Evolutionary conservation across 805 yeast genomes (phyloP), one percentile per base, ranked within the genome.

Genomic region (Ogataea trehaloabstinens): DNA sequence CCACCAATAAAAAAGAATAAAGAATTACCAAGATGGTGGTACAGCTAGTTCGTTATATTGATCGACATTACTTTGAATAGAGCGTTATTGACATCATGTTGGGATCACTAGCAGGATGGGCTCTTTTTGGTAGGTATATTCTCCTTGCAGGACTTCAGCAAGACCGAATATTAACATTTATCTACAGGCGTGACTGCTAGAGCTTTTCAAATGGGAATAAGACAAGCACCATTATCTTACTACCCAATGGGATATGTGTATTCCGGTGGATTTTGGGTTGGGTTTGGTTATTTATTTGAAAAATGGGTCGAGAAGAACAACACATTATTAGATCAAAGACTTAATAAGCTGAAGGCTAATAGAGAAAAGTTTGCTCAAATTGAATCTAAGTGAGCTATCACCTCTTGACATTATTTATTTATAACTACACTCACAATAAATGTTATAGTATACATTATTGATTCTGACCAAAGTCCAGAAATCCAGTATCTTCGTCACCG

Each of bases 241-340:
- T 57, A 61, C 37, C 72, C 70, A 33, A 37, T 60, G 42, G 75
- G 72, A 13, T 70, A 66, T 42, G 60, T 63, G 4, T 63, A 60
- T 40, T 69, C 74, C 13, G 74, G 68, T n/a, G 71, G 63, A 5
- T 55, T 66, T 41, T 69, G 74, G 68, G 61, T 66, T 4, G 71
- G 63, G 2, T 37, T 69, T 22, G 76, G 76, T 0, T 68, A 68
- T 41, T 45, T 44, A 3, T 68, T 66, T 46, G 61, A 66, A 42
- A 39, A 53, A 29, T 56, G 68, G 60, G 66, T 60, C 30, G 71
- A 67, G 20, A 53, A 53, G 12, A 69, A 68, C 43, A 68, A 69
- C 38, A 48, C 48, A 21, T 46, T 70, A 22, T 48, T 69, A 22
- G 70, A 67, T 13, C 46, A 51, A 28, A 61, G 74, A 51, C 50